Evolutionary conservation across 2,329 filamentous ascomycete species (phyloP), one percentile per base, ranked within the genome.

Genomic region (Fusarium solani-melongenae): DNA sequence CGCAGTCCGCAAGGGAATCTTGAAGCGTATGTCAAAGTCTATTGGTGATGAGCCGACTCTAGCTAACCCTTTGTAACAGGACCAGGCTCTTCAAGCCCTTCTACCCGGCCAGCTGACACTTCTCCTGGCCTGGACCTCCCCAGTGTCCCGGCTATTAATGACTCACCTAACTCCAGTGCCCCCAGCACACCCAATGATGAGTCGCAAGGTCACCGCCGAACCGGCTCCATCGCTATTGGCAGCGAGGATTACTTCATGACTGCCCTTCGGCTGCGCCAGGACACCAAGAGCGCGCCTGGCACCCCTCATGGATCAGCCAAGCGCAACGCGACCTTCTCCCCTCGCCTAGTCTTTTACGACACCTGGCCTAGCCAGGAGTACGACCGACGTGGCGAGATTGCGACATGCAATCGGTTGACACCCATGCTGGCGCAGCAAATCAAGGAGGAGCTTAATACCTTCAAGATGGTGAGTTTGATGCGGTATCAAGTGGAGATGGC

Each of bases 351-450:
- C 72, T 98, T 98, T 81, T 92, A 98, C 81, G 96, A 99, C 80
- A 98, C 95, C 9, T 99, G 95, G 95, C 95, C 95, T 3, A 94
- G 92, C 79, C 93, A 93, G 77, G 96, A 99, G 82, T 99, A 99
- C 80, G 96, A 99, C 82, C 93, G 96, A 71, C 92, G 96, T 62
- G 96, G 96, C 63, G 96, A 99, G 70, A 93, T 98, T 84, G 95
- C 96, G 12, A 99, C 96, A 1, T 99, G 96, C 90, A 99, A 99
- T 81, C 94, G 96, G 75, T 88, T 99, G 76, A 99, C 96, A 57
- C 96, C 96, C 14, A 95, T 98, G 89, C 90, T 99, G 72, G 96
- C 96, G 53, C 96, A 99, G 85, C 96, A 99, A 83, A 99, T 99
- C 85, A 98, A 98, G 85, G 96, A 99, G 85, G 96, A 99, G 86